Conservation (phyloP, 2,329 filamentous ascomycete genomes). For the Xylariaceae sp. region DNA sequence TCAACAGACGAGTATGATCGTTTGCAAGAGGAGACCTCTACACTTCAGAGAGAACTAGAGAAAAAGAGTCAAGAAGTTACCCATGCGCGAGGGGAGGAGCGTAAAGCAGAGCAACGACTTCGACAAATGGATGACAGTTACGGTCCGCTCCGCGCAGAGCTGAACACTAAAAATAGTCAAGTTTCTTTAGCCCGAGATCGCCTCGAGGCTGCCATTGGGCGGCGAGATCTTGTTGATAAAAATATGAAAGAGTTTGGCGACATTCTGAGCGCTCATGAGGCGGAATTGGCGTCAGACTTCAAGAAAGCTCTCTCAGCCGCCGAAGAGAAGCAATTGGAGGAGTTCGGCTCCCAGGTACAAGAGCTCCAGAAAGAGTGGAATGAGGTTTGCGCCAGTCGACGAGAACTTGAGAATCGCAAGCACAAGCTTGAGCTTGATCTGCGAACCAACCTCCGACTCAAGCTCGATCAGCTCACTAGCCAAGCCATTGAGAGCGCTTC, state of each 20-base stretch:
- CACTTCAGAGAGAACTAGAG: slow-evolving; percentile 74
- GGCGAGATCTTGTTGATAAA: slow-evolving; percentile 72
- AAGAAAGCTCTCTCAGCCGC: slow-evolving; percentile 83
- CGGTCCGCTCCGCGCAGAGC: slow-evolving; percentile 77
- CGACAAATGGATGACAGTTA: slow-evolving; percentile 82
- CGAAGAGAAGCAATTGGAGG: slow-evolving; percentile 83
- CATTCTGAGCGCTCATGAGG: slow-evolving; percentile 76
- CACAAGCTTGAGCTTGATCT: slow-evolving; percentile 84
- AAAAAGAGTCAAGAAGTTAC: slow-evolving; percentile 89
- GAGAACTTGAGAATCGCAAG: slow-evolving; percentile 81
- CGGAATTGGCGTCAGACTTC: slow-evolving; percentile 84
- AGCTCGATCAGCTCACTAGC: slow-evolving; percentile 83
- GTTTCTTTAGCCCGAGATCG: slow-evolving; percentile 75
- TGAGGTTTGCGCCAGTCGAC: slow-evolving; percentile 72
- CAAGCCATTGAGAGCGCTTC: slow-evolving; percentile 72
- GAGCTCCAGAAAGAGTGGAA: slow-evolving; percentile 79
- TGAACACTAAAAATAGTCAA: slow-evolving; percentile 75
- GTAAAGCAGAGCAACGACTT: slow-evolving; percentile 80
- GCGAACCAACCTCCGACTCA: slow-evolving; percentile 85
- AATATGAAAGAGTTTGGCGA: slow-evolving; percentile 79
- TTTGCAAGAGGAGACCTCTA: slow-evolving; percentile 65
- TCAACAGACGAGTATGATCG: slow-evolving; percentile 77
- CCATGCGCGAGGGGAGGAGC: slow-evolving; percentile 78
- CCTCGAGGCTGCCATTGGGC: slow-evolving; percentile 70
- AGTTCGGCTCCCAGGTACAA: slow-evolving; percentile 71